Evolutionary conservation across 1,139 yeast species (phyloP).

Genomic region (Diutina neorugosa): DNA sequence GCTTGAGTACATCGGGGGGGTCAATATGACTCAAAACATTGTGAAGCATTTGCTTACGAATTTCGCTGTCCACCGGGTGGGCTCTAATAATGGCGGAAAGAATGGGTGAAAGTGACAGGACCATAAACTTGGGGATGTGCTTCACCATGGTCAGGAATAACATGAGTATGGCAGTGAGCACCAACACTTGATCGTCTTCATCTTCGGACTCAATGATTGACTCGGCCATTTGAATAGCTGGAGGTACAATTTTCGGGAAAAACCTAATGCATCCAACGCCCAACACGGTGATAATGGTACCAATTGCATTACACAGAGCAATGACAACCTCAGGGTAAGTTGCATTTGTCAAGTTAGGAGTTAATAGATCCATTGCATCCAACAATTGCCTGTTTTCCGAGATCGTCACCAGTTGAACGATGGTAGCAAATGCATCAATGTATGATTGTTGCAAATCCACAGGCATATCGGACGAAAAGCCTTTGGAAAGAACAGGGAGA

Average conservation of each 20-base stretch:
- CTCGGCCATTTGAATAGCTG: conserved; percentile 49
- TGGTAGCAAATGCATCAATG: conserved; percentile 53
- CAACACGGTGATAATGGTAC: conserved; percentile 54
- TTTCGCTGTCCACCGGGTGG: conserved; percentile 40
- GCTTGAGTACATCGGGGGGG: conserved; percentile 44
- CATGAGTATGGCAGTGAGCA: conserved; percentile 58
- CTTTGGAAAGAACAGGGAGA: conserved; percentile 36
- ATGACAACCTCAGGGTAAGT: conserved; percentile 47
- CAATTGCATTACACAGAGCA: conserved; percentile 62
- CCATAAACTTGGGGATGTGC: conserved; percentile 78
- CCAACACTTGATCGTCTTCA: conserved; percentile 18
- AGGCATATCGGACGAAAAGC: conserved; percentile 27
- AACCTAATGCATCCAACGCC: conserved; percentile 83
- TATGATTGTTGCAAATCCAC: conserved; percentile 52
- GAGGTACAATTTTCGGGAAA: conserved; percentile 76
- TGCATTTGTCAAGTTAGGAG: conserved; percentile 20
- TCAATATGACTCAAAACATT: conserved; percentile 62
- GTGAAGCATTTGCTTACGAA: conserved; percentile 56
- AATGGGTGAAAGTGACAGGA: conserved; percentile 50
- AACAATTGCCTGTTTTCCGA: conserved; percentile 37
- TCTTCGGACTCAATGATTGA: conserved; percentile 15
- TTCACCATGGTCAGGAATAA: conserved; percentile 66
- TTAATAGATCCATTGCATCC: conserved; percentile 37
- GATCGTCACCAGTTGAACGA: conserved; percentile 44
- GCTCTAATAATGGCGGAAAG: conserved; percentile 47